Evolutionary conservation across 257 asterid species (phyloP), one percentile per base, ranked within the genome.

Genomic region (Solanum medicagineum): DNA sequence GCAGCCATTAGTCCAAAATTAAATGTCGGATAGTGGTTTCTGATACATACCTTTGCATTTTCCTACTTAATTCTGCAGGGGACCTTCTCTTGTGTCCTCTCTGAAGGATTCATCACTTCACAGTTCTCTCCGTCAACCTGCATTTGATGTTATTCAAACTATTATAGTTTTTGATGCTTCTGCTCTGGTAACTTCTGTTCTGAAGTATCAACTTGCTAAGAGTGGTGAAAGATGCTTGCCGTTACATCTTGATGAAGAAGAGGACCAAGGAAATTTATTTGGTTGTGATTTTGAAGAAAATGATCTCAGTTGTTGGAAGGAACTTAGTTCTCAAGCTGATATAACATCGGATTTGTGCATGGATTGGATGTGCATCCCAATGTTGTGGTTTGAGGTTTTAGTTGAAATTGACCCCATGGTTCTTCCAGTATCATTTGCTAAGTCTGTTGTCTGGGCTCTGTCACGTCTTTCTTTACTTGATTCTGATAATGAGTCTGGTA

Each of bases 311-410:
- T 95, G 97, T 90, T 96, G 99, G 99, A 91, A 90, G 74, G 93
- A 91, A 85, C 95, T 94, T 87, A 89, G 42, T 87, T 81, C 91
- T 89, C 99, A 95, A 92, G 91, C 92, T 87, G 92, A 92, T 89
- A 90, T 89, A 42, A 88, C 91, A 81, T 92, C 95, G 51, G 91
- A 89, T 85, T 93, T 86, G 84, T 93, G 90, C 87, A 95, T 90
- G 90, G 91, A 86, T 83, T 96, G 99, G 99, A 92, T 96, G 97
- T 96, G 99, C 90, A 92, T 91, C 87, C 99, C 99, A 44, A 95
- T 94, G 98, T 89, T 96, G 91, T 96, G 99, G 99, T 93, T 90
- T 90, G 98, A 94, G 89, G 98, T 95, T 84, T 90, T 96, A 82
- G 97, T 93, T 90, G 98, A 94, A 88, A 91, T 91, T 60, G 97